Evolutionary conservation across 495 filamentous ascomycete genomes (phyloP).

Genomic region (Talaromyces nanjingensis): DNA sequence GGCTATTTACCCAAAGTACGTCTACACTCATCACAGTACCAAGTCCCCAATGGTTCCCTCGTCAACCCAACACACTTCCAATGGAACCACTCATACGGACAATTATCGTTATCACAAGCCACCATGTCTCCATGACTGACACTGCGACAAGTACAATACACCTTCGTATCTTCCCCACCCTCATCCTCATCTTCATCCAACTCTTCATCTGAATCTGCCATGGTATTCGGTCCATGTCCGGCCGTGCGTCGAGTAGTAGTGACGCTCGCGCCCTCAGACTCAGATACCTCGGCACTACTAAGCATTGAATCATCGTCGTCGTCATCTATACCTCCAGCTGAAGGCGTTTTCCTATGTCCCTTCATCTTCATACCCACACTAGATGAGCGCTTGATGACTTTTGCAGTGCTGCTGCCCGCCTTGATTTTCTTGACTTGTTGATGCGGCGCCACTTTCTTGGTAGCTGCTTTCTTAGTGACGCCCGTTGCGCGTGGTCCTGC

Average conservation of each 20-base stretch:
- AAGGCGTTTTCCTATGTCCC: conserved; percentile 50
- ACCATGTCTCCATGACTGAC: conserved; percentile 98
- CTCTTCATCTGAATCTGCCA: conserved; percentile 39
- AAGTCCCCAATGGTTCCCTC: conserved; percentile 80
- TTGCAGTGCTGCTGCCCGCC: conserved; percentile 36
- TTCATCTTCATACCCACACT: conserved; percentile 32
- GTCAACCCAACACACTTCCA: conserved; percentile 91
- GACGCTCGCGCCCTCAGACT: conserved; percentile 23
- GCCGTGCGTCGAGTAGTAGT: conserved; percentile 12
- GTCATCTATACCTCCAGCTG: conserved; percentile 52
- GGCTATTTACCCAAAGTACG: conserved; percentile 47
- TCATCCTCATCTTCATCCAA: conserved; percentile 72
- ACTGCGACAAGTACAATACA: conserved; percentile 89
- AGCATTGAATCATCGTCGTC: conserved; percentile 58
- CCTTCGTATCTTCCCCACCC: conserved; percentile 77
- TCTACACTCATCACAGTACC: conserved; percentile 83
- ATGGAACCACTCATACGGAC: conserved; percentile 97
- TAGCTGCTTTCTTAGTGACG: conserved; percentile 43
- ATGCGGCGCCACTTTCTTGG: conserved; percentile 62
- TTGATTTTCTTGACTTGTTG: conserved; percentile 53
- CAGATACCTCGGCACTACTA: conserved; percentile 43
- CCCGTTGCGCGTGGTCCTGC: conserved; percentile 51
- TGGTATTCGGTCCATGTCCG: conserved; percentile 1
- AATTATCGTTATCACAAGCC: conserved; percentile 89
- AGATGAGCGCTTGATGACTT: conserved; percentile 48